Conservation (phyloP, 805 yeast species). For the Suhomyces faveliae region DNA sequence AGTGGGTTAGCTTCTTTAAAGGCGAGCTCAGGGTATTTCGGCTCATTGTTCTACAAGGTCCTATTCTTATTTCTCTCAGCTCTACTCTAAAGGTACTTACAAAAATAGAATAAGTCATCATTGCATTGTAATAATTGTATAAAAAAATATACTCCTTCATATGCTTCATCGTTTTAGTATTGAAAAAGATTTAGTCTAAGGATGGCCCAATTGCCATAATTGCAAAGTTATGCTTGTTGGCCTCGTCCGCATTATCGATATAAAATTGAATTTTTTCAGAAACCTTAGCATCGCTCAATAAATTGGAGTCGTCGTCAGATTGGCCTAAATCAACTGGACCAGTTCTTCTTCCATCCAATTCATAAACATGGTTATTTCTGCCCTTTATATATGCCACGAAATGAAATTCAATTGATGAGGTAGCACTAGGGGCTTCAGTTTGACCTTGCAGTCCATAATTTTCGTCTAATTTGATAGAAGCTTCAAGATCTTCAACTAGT, state of each 20-base stretch:
- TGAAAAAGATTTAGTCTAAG: conserved; percentile 24
- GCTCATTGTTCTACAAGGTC: not conserved
- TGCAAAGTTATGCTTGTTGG: conserved; percentile 63
- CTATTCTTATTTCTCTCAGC: not conserved
- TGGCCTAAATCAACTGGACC: conserved; percentile 71
- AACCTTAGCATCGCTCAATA: conserved; percentile 53
- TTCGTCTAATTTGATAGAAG: conserved; percentile 38
- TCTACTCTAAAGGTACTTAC: not conserved
- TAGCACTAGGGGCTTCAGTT: conserved; percentile 65
- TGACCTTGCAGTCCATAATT: conserved; percentile 55
- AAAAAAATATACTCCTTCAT: not conserved
- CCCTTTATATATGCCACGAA: conserved; percentile 71
- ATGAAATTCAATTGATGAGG: conserved; percentile 57
- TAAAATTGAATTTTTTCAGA: conserved; percentile 61
- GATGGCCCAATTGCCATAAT: conserved; percentile 75
- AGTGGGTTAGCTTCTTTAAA: not conserved
- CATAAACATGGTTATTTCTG: conserved; percentile 61
- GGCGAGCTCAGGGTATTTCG: not conserved
- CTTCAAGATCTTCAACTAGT: conserved; percentile 48
- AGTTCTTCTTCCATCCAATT: conserved; percentile 82
- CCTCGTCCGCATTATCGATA: conserved; percentile 60
- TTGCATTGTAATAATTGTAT: not conserved
- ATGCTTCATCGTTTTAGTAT: not conserved
- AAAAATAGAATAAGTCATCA: not conserved
- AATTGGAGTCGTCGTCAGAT: conserved; percentile 38